Conservation (phyloP, 495 filamentous ascomycete species). For the Aspergillus wentii region DNA sequence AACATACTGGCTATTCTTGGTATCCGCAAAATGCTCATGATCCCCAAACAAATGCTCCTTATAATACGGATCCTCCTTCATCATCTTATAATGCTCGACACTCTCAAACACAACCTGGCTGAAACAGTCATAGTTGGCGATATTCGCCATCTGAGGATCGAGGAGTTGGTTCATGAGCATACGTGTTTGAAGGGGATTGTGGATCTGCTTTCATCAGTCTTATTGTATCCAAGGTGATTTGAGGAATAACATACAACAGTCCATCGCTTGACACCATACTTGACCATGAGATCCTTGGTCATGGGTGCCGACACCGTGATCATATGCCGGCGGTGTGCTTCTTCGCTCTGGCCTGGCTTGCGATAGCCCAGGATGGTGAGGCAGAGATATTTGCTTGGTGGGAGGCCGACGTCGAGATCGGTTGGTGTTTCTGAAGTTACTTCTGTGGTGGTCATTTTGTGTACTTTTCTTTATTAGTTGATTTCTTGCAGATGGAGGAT, state of each 20-base stretch:
- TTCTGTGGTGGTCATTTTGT: constrained; percentile 5
- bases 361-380: constrained; percentile 47
- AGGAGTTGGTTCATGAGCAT: constrained; percentile 32
- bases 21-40: constrained; percentile 46
- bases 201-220: constrained; percentile 20
- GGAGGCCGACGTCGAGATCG: too few species aligned
- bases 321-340: constrained; percentile 45
- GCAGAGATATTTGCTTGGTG: constrained; percentile 21
- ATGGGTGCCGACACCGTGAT: constrained; percentile 35
- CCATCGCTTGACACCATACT: constrained; percentile 38
- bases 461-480: too few species aligned
- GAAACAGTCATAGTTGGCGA: constrained; percentile 45
- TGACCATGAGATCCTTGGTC: constrained; percentile 38
- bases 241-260: constrained; percentile 17
- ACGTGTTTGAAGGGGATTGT: constrained; percentile 31
- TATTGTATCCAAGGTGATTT: constrained; percentile 1
- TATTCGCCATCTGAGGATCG: constrained; percentile 31
- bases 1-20: constrained; percentile 29
- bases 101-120: constrained; percentile 38
- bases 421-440: too few species aligned
- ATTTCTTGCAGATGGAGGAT: too few species aligned
- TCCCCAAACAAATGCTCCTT: constrained; percentile 34
- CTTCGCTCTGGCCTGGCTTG: constrained; percentile 44
- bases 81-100: constrained; percentile 36
- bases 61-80: constrained; percentile 32